Conservation (phyloP, 768 basidiomycete genomes). For the Suillus americanus region DNA sequence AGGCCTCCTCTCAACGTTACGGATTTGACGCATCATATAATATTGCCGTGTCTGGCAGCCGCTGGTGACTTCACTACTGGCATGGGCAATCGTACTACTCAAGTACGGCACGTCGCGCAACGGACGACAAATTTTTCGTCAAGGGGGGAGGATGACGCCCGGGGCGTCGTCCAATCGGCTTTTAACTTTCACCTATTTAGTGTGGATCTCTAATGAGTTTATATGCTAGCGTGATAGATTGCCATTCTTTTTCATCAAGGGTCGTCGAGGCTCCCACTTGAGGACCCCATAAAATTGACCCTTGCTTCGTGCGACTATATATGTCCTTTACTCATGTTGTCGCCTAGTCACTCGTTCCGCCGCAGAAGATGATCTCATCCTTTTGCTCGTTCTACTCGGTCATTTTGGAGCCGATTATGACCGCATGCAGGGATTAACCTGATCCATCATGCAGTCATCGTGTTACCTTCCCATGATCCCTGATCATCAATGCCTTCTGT, state of each 20-base stretch:
- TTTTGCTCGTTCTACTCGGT: not conserved
- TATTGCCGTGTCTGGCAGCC: not conserved
- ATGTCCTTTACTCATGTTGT: not conserved
- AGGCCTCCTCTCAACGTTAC: not conserved
- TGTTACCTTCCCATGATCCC: not conserved
- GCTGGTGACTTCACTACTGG: not conserved
- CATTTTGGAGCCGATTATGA: not conserved
- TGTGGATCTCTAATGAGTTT: not conserved
- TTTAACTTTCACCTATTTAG: not conserved
- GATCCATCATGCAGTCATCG: not conserved
- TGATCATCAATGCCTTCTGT: not conserved
- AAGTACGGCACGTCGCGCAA: not conserved
- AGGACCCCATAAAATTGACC: not conserved
- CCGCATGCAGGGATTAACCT: not conserved
- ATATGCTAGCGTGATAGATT: conserved; percentile 3
- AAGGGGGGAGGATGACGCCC: not conserved
- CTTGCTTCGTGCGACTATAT: not conserved
- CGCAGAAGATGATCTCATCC: not conserved
- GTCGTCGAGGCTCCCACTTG: not conserved
- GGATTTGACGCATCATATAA: not conserved
- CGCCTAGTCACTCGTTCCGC: not conserved
- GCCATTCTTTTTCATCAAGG: not conserved
- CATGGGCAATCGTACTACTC: too few species aligned
- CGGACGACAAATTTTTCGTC: not conserved
- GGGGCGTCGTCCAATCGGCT: not conserved